Evolutionary conservation across 805 yeast species (phyloP).

Genomic region (Clavispora vitiphila): DNA sequence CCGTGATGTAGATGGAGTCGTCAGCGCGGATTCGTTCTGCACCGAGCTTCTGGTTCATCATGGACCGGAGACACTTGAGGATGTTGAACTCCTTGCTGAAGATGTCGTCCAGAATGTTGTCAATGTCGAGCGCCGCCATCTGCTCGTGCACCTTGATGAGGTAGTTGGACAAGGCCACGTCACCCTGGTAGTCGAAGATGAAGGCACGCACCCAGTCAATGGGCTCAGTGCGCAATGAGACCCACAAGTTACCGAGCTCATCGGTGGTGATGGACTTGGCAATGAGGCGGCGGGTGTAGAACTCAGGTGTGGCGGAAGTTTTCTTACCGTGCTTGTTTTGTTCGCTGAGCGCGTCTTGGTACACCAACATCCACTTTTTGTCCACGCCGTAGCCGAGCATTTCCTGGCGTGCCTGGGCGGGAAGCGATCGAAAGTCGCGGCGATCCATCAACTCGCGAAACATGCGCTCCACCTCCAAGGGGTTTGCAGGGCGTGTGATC

Average conservation of each 20-base stretch:
- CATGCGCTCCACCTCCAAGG: constrained; percentile 62
- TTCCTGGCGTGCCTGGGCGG: constrained; percentile 69
- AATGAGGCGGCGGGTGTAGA: constrained; percentile 69
- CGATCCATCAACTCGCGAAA: constrained; percentile 77
- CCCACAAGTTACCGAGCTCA: constrained; percentile 82
- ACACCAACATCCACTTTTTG: constrained; percentile 87
- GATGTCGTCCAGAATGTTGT: constrained; percentile 43
- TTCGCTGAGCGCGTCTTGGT: constrained; percentile 81
- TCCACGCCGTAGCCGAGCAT: constrained; percentile 69
- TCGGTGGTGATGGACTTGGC: constrained; percentile 62
- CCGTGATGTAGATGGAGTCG: constrained; percentile 42
- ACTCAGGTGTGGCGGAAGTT: constrained; percentile 53
- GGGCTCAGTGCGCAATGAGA: constrained; percentile 87
- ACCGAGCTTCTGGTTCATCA: constrained; percentile 61
- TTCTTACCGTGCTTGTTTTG: constrained; percentile 45
- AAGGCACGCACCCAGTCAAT: constrained; percentile 74
- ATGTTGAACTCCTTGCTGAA: constrained; percentile 70
- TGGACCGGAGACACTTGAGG: constrained; percentile 71
- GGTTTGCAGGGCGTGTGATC: constrained; percentile 46
- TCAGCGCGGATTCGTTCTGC: constrained; percentile 52
- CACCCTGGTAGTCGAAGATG: constrained; percentile 71
- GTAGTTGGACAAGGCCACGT: constrained; percentile 64
- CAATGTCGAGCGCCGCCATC: constrained; percentile 15
- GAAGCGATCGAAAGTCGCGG: constrained; percentile 68
- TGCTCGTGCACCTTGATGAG: constrained; percentile 48